Base-by-base conservation (phyloP, 176 grass and related monocot genomes). In the Eremochloa ophiuroides region DNA sequence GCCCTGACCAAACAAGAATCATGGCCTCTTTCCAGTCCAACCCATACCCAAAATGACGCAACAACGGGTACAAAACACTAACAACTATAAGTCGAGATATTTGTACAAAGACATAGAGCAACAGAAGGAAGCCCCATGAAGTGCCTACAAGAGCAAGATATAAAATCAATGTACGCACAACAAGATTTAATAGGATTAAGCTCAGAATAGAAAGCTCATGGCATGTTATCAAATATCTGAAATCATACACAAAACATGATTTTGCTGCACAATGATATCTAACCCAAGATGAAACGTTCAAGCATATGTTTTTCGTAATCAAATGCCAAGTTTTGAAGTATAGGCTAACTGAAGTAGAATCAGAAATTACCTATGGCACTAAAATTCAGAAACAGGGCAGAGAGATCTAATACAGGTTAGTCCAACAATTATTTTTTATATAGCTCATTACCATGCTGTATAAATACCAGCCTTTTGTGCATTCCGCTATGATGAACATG, bases 41-140 rank as follows among this genome's bases (percentile, higher is more conserved):
- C 71, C 95, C 95, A 71, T 98, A 98, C 30, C 95, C 95, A 78
- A 94, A 98, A 76, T 91, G 85, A 62, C 42, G 78, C 62, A 98
- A 77, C 33, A 98, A 62, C 20, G 95, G 95, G 91, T 87, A 98
- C 65, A 98, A 78, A 28, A 82, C 50, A 82, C 71, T 71, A 35
- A 98, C 95, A 84, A 98, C 95, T 76, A 94, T 34, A 44, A 83
- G 62, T 17, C 95, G 90, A 3, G 95, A 91, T 62, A 87, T 64
- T 86, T 87, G 95, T 16, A 98, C 90, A 82, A 87, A 94, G 70
- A 89, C 78, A 86, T 98, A 98, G 17, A 98, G 89, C 40, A 98
- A 82, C 48, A 98, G 59, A 64, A 98, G 88, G 75, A 93, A 94
- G 59, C 90, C 88, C 95, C 95, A 98, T 48, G 95, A 94, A 89